Base-by-base conservation (phyloP, 2,329 filamentous ascomycete species). In the Colletotrichum coccodes region DNA sequence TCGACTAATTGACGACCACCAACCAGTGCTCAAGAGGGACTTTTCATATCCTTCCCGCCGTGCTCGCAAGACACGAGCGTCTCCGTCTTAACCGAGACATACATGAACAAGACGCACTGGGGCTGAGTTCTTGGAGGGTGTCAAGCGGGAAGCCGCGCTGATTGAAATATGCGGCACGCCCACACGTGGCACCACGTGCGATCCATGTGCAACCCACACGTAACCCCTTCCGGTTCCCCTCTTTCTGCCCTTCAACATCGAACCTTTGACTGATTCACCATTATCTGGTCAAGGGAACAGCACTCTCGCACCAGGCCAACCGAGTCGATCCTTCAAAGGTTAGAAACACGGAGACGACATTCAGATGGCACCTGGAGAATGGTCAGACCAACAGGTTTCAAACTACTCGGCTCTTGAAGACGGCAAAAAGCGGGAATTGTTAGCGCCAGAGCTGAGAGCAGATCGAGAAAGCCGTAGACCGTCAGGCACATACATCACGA, bases 401-500 rank as follows among this genome's bases (percentile, higher is more conserved):
- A 38, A 52, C 50, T 58, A 58, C 8, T 60, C 66, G 1, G 36
- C 34, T 1, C 28, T 50, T 3, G 34, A 56, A 18, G 38, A 28
- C 49, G 61, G 62, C 14, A 47, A 34, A 26, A 38, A 34, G n/a
- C 54, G 56, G 9, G 53, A 44, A 7, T 18, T 34, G 11, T 32
- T 46, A n/a, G 28, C 38, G 3, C 49, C 63, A 6, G 42, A 60
- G 7, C 52, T 56, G 32, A 65, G 26, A 18, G 28, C 32, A 5
- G 52, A 66, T 4, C 54, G 38, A 14, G 18, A 40, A n/a, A 34
- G 26, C n/a, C 42, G 34, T n/a, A 36, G 66, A 18, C 56, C 49
- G n/a, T 66, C 66, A 9, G 46, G 53, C 4, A 66, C 63, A 16
- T 57, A 60, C 21, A 34, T 69, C 11, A 50, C 61, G 23, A 66